Percentiles rank a stretch among this genome's conserved stretches.
phyloP scores from a whole-genome alignment of 495 filamentous ascomycete species.

The Astrocystis sublimbata region DNA sequence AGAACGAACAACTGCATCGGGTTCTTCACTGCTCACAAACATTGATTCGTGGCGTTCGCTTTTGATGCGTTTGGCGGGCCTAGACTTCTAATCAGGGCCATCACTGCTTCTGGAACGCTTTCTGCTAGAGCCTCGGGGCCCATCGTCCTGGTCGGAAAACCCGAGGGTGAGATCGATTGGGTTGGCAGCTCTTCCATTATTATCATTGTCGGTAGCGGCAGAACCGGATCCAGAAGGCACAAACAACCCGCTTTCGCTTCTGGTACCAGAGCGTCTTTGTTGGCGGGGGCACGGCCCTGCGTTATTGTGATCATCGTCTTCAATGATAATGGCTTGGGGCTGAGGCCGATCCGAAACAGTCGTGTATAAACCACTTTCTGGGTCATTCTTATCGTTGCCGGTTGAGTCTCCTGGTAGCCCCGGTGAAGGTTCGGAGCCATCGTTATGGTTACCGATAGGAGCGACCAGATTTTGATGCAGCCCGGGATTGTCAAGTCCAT shows the following conservation, averaged over 20 bases:
- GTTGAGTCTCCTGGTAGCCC: neutral
- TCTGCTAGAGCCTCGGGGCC: neutral
- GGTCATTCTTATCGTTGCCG: neutral
- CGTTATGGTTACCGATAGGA: neutral
- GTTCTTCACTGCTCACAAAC: conserved; percentile 1
- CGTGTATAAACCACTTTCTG: neutral
- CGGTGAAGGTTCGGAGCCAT: neutral
- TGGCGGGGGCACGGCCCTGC: neutral
- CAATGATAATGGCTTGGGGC: neutral
- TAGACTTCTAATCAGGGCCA: neutral
- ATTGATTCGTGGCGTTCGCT: neutral
- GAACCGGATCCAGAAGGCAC: neutral
- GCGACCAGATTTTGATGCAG: neutral
- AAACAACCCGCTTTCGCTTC: neutral
- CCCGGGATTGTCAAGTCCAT: neutral
- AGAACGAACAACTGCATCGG: neutral
- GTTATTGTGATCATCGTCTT: neutral
- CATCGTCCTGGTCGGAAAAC: neutral
- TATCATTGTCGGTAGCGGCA: neutral
- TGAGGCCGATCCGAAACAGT: conserved; percentile 1
- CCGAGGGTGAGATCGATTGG: conserved; percentile 1
- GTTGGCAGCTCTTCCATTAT: neutral
- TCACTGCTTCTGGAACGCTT: conserved; percentile 1
- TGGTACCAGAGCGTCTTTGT: neutral
- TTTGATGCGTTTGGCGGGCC: neutral